Percentiles rank a stretch among this genome's conserved stretches.
These are phyloP conservation scores for Tricholoma sp. DNA, from an alignment of 768 basidiomycete genomes.

Conservation along the genomic window DNA sequence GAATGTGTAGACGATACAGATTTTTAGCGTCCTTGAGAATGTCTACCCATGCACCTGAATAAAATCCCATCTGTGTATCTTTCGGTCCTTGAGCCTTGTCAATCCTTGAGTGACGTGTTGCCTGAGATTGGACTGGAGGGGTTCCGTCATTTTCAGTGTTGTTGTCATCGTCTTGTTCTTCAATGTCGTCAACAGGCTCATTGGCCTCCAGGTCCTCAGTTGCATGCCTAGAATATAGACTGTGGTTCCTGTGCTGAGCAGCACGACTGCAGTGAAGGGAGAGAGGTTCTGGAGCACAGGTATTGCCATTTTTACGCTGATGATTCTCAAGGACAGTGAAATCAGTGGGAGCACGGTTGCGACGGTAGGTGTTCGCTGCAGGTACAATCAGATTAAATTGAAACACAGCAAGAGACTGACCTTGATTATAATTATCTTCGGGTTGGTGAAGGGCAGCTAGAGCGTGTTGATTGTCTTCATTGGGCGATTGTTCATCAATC, in stretches of 20 bases:
- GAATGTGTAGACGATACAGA: neutral
- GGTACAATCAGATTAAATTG: neutral
- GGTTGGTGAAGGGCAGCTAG: neutral
- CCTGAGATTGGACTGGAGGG: neutral
- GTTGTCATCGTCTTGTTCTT: neutral
- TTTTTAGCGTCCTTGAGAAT: neutral
- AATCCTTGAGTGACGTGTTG: neutral
- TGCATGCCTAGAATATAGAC: neutral
- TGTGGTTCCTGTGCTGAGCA: neutral
- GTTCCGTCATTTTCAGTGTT: neutral
- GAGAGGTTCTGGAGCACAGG: too few relatives aligned
- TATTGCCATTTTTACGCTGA: too few relatives aligned
- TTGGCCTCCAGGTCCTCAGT: neutral
- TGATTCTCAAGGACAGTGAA: neutral
- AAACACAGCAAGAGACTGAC: neutral
- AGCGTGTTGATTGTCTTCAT: neutral
- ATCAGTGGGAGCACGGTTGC: neutral
- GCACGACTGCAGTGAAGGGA: too few relatives aligned
- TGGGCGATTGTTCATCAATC: neutral
- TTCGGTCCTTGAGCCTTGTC: neutral
- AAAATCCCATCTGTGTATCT: neutral
- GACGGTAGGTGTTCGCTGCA: neutral
- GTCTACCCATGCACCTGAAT: neutral
- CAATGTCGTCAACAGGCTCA: neutral
- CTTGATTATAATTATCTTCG: neutral